Base-by-base conservation (phyloP, 345 rosid species). In the Hibiscus tridactylites region DNA sequence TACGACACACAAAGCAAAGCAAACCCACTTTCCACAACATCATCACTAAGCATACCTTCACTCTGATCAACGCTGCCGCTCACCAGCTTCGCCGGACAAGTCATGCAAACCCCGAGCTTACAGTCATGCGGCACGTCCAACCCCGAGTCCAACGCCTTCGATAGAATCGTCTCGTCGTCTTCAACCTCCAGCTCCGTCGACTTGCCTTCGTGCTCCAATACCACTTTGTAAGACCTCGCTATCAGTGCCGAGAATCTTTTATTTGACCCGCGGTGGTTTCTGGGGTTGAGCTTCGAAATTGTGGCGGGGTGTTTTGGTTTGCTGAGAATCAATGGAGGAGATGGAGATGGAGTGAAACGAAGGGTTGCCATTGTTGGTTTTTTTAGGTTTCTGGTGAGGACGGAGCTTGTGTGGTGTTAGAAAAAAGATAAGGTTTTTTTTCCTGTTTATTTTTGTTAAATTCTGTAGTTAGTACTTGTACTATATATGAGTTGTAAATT, bases 41-140 rank as follows among this genome's bases (percentile, higher is more conserved):
- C 99, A 63, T 95, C 99, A 71, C 97, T 92, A 33, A 92, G 89
- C 99, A 92, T 95, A 15, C 99, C 97, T 24, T 88, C 99, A 73
- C 97, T 90, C 83, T 95, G 97, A 83, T 95, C 97, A 13, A 95
- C 96, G 0, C 81, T 59, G 21, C 99, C 97, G 16, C 83, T 76
- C 2, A 90, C 29, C 10, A 95, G 88, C 75, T 77, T 82, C 26
- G 99, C 99, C 6, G 97, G 99, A 78, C 97, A 95, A 39, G 99
- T 95, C 97, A 95, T 95, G 88, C 97, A 95, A 58, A 95, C 99
- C 16, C 97, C 97, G 56, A 95, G 97, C 57, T 90, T 87, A 82
- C 99, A 92, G 73, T 92, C 99, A 74, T 95, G 91, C 0, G 97
- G 96, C 39, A 90, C 90, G 4, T 78, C 53, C 71, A 95, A 31